Percentiles rank a stretch among this genome's conserved stretches.
phyloP scores from a whole-genome alignment of 2,329 filamentous ascomycete genomes.

The Alternaria viburni region DNA sequence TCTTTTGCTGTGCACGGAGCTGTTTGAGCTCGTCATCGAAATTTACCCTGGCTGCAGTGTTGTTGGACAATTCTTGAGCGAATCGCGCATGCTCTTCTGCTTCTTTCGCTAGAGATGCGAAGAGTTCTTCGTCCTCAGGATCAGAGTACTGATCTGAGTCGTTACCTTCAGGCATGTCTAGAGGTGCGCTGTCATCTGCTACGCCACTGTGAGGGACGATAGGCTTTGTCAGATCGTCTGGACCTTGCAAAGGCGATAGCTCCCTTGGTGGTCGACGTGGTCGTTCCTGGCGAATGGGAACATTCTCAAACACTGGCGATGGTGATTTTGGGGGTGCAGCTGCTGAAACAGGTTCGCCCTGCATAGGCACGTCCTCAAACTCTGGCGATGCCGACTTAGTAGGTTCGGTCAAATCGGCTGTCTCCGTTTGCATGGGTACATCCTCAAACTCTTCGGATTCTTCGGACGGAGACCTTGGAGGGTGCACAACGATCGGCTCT shows the following conservation, averaged over 20 bases:
- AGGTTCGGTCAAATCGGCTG: constrained; percentile 13
- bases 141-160: constrained; percentile 66
- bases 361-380: constrained; percentile 57
- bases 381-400: constrained; percentile 55
- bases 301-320: constrained; percentile 61
- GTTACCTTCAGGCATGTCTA: constrained; percentile 33
- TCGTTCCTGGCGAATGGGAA: constrained; percentile 36
- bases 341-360: constrained; percentile 14
- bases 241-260: constrained; percentile 38
- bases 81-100: constrained; percentile 94
- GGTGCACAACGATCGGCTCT: constrained; percentile 37
- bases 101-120: constrained; percentile 85
- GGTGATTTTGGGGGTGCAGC: constrained; percentile 46
- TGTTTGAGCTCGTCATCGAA: constrained; percentile 89
- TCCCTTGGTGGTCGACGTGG: constrained; percentile 22
- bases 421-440: constrained; percentile 36
- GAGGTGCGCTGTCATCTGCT: constrained; percentile 35
- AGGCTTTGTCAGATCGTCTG: constrained; percentile 36
- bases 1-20: constrained; percentile 91
- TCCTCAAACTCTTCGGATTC: constrained; percentile 61
- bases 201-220: constrained; percentile 39
- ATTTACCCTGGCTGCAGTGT: constrained; percentile 69
- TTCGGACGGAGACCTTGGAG: constrained; percentile 51
- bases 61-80: constrained; percentile 82
- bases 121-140: constrained; percentile 87